Evolutionary conservation across 116 monocot genomes (phyloP).

Genomic region (Papilionanthe hybrid): DNA sequence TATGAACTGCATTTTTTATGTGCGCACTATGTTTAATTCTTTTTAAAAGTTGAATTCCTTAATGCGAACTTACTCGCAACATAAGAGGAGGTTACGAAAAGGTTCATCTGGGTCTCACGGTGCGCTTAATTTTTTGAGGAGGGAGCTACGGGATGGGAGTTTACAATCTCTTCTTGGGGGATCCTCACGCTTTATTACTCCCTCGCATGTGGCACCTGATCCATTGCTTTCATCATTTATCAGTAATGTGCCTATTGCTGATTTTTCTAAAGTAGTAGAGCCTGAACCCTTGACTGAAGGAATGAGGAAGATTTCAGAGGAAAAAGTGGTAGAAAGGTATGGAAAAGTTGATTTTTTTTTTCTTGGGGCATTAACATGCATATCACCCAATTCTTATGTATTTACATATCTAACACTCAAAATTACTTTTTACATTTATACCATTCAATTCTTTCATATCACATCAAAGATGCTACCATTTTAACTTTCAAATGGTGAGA

Average conservation of each 20-base stretch:
- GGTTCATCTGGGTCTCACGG: slow-evolving; percentile 49
- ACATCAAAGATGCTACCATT: too few relatives aligned
- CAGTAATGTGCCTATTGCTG: slow-evolving; percentile 39
- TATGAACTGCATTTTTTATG: background rate
- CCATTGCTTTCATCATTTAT: slow-evolving; percentile 79
- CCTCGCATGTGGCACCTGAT: slow-evolving; percentile 48
- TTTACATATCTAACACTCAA: too few relatives aligned
- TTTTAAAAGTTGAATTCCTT: slow-evolving; percentile 32
- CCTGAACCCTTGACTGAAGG: slow-evolving; percentile 31
- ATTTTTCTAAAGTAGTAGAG: slow-evolving; percentile 39
- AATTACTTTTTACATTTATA: too few relatives aligned
- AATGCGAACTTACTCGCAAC: slow-evolving; percentile 50
- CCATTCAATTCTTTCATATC: too few relatives aligned
- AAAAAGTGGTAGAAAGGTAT: slow-evolving; percentile 54
- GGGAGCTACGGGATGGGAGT: slow-evolving; percentile 64
- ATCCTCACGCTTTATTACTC: slow-evolving; percentile 32
- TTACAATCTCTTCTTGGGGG: slow-evolving; percentile 61
- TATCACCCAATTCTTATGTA: too few relatives aligned
- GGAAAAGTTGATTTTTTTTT: background rate
- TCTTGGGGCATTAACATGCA: too few relatives aligned
- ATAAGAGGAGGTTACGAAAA: slow-evolving; percentile 47
- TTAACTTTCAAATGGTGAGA: too few relatives aligned
- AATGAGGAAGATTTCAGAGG: slow-evolving; percentile 31
- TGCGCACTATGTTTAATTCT: background rate
- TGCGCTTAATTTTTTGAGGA: slow-evolving; percentile 53